Conservation (phyloP, 192 early-diverging fungal genomes). For the Phlyctochytrium planicorne region DNA sequence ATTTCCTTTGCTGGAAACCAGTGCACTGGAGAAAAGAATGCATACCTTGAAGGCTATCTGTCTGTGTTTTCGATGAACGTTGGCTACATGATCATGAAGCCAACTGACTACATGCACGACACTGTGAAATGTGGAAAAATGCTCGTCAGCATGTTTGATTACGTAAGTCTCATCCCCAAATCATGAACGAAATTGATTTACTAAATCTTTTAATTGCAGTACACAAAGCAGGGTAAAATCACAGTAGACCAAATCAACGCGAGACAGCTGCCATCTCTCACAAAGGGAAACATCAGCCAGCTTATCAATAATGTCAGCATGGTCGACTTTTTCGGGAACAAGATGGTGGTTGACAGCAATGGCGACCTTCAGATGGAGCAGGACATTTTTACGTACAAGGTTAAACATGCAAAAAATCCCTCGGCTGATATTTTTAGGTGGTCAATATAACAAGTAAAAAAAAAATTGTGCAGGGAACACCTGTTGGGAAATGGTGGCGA, state of each 20-base stretch:
- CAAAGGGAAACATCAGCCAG: background rate
- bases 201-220: background rate
- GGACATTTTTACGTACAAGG: background rate
- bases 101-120: background rate
- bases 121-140: background rate
- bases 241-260: background rate
- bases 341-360: background rate
- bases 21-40: background rate
- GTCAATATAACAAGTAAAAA: background rate
- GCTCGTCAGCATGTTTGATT: constrained; percentile 3
- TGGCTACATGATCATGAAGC: background rate
- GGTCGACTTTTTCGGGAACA: background rate
- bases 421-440: too few species aligned
- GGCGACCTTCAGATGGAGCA: constrained; percentile 2
- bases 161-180: background rate
- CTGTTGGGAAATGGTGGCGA: background rate
- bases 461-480: background rate
- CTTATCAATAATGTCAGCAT: constrained; percentile 5
- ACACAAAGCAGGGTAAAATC: background rate
- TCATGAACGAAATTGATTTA: background rate
- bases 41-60: constrained; percentile 1
- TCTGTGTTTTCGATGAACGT: background rate
- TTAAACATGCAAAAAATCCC: too few species aligned
- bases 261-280: background rate
- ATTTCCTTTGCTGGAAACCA: background rate